Evolutionary conservation across 164 flowering plant species (phyloP).

Genomic region (Saururus chinensis): DNA sequence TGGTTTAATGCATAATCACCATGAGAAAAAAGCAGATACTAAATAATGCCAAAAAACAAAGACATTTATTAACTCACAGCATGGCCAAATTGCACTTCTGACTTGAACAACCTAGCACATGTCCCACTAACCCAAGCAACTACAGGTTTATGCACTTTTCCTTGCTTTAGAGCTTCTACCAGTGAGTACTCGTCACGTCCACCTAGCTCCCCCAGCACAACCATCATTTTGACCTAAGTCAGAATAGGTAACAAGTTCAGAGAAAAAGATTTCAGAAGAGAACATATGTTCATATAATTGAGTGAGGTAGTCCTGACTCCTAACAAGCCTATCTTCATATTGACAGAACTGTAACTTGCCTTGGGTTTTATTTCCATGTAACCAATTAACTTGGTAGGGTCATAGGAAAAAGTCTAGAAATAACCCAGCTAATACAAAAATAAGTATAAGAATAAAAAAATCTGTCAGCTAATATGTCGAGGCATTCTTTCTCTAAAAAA

Average conservation of each 20-base stretch:
- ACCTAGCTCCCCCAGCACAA: conserved; percentile 99
- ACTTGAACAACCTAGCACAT: conserved; percentile 93
- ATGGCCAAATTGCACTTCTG: conserved; percentile 99
- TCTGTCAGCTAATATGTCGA: no score
- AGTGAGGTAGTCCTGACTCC: no score
- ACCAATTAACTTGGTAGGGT: no score
- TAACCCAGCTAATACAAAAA: no score
- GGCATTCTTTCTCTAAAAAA: no score
- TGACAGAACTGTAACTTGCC: no score
- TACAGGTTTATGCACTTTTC: conserved; percentile 88
- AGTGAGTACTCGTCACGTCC: conserved; percentile 97
- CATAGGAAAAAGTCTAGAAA: no score
- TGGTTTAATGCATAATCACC: conserved; percentile 13
- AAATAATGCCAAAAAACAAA: not conserved
- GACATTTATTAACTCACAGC: conserved; percentile 53
- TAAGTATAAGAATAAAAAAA: no score
- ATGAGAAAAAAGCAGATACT: not conserved
- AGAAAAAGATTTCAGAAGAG: no score
- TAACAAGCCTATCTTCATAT: no score
- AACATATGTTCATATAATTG: no score
- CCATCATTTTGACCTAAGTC: conserved; percentile 85
- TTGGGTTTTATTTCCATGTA: no score
- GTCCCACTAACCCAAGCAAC: conserved; percentile 99
- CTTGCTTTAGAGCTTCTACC: conserved; percentile 93
- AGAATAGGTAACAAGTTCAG: not conserved